phyloP scores from a whole-genome alignment of 176 grass and related monocot genomes.

The Zoysia japonica region DNA sequence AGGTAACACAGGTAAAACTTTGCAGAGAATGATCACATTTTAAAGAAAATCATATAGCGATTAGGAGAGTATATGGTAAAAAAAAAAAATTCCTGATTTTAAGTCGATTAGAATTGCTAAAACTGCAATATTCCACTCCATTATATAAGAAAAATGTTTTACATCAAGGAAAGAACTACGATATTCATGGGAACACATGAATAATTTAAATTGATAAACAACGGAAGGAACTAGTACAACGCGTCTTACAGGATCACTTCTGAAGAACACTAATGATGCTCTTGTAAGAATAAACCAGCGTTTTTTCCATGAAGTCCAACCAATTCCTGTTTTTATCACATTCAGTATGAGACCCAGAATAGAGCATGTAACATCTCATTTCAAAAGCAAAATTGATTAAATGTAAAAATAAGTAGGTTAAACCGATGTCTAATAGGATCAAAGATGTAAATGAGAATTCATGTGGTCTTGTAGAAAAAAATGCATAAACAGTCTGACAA shows the following conservation, averaged over 20 bases:
- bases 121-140: neutral
- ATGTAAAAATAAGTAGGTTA: conserved; percentile 16
- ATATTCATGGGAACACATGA: conserved; percentile 17
- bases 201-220: conserved; percentile 21
- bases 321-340: conserved; percentile 67
- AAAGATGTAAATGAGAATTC: neutral
- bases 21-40: neutral
- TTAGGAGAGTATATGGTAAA: conserved; percentile 16
- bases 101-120: conserved; percentile 11
- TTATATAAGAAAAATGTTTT: conserved; percentile 19
- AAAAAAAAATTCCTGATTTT: neutral
- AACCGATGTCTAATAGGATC: conserved; percentile 13
- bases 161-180: conserved; percentile 22
- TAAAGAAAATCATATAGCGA: neutral
- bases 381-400: conserved; percentile 22
- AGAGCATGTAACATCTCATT: conserved; percentile 27
- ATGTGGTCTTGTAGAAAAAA: neutral
- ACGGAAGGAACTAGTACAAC: conserved; percentile 17
- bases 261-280: conserved; percentile 88
- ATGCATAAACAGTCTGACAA: neutral
- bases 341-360: conserved; percentile 32
- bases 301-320: conserved; percentile 99
- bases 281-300: conserved; percentile 99
- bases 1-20: conserved; percentile 3
- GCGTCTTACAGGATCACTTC: conserved; percentile 85